These are phyloP conservation scores for Dovyalis caffra DNA, from an alignment of 345 rosid genomes.

Conservation along the genomic window DNA sequence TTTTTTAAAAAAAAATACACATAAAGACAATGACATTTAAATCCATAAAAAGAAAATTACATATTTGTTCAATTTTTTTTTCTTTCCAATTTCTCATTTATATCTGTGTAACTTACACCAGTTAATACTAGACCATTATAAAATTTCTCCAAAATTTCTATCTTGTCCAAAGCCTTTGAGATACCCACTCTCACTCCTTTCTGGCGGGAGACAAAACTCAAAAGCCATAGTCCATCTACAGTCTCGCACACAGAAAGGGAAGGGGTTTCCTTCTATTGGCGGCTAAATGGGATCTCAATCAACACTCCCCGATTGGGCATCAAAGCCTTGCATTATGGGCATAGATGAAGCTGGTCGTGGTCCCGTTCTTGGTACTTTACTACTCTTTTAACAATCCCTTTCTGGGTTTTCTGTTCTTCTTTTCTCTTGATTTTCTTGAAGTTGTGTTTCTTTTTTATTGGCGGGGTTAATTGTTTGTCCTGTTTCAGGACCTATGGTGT, in stretches of 20 bases:
- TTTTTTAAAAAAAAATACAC: too few relatives aligned
- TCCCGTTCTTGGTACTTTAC: conserved; percentile 63
- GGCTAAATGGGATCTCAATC: conserved; percentile 40
- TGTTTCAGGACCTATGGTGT: conserved; percentile 91
- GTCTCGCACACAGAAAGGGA: not conserved
- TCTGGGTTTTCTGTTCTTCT: conserved; percentile 2
- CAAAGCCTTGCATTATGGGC: conserved; percentile 85
- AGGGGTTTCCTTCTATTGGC: not conserved
- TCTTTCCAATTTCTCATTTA: too few relatives aligned
- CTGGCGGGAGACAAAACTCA: not conserved
- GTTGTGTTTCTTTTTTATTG: not conserved
- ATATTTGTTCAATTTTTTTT: too few relatives aligned
- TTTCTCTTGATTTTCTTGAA: not conserved
- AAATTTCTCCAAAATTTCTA: too few relatives aligned
- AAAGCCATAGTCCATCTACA: not conserved
- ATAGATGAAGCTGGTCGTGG: conserved; percentile 98
- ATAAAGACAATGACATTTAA: too few relatives aligned
- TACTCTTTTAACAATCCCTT: not conserved
- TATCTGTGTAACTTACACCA: too few relatives aligned
- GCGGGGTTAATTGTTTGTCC: not conserved
- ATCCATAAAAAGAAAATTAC: too few relatives aligned
- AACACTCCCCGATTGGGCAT: conserved; percentile 59
- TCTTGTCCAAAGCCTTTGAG: too few relatives aligned
- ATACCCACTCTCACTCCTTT: not conserved
- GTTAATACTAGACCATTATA: too few relatives aligned